phyloP scores from a whole-genome alignment of 331 rosid species.

The Malus hybrid region DNA sequence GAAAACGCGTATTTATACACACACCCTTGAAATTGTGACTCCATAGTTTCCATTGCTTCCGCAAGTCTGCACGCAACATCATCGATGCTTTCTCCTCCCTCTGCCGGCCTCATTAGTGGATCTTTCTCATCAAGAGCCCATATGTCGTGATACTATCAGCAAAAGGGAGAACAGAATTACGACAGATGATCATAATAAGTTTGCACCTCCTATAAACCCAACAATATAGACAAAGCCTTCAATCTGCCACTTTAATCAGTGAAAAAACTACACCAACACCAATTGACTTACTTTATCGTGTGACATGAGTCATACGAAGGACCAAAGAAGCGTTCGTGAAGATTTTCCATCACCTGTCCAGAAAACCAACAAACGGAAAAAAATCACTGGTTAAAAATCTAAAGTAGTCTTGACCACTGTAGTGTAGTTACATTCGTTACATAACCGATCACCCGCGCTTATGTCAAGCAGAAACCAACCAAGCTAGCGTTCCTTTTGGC shows the following conservation, averaged over 20 bases:
- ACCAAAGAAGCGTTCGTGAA: slow-evolving; percentile 78
- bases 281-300: slow-evolving; percentile 64
- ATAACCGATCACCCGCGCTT: not conserved
- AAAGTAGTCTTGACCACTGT: not conserved
- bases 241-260: not conserved
- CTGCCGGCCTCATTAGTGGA: slow-evolving; percentile 51
- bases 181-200: slow-evolving; percentile 3
- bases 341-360: slow-evolving; percentile 51
- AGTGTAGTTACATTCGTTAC: not conserved
- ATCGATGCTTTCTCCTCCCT: slow-evolving; percentile 86
- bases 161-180: slow-evolving; percentile 5
- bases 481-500: not conserved
- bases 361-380: slow-evolving; percentile 1
- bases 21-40: slow-evolving; percentile 74
- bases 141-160: slow-evolving; percentile 50
- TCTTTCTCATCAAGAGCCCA: slow-evolving; percentile 77
- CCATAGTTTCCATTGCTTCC: slow-evolving; percentile 42
- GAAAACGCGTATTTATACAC: not conserved
- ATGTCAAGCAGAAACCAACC: not conserved
- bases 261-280: not conserved
- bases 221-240: not conserved
- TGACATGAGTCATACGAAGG: slow-evolving; percentile 77
- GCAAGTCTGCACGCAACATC: slow-evolving; percentile 78
- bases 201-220: not conserved
- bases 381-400: not conserved